Evolutionary conservation across 768 basidiomycete species (phyloP).

Genomic region (Symmetrospora coprosmae): DNA sequence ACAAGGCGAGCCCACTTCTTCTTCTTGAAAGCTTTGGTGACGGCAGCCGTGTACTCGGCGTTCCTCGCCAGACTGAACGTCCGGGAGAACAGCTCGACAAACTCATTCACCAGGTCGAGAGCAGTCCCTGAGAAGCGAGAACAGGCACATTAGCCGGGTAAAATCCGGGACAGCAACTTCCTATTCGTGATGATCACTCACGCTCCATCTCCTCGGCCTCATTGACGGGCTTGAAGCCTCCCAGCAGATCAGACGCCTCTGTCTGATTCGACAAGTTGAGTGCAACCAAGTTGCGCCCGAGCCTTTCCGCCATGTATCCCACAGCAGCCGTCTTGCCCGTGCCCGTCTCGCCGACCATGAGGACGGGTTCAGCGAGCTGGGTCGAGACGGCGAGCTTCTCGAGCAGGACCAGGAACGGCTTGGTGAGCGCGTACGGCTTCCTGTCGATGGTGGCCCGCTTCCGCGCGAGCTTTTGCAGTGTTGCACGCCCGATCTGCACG

Average conservation of each 20-base stretch:
- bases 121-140: constrained; percentile 17
- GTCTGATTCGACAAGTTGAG: constrained; percentile 93
- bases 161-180: neutral
- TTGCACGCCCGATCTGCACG: constrained; percentile 41
- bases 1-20: constrained; percentile 73
- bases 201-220: constrained; percentile 40
- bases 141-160: too few relatives aligned
- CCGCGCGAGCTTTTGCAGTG: constrained; percentile 34
- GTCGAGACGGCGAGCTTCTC: constrained; percentile 65
- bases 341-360: constrained; percentile 95
- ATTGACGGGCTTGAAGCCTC: constrained; percentile 92
- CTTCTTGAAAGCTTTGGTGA: constrained; percentile 65
- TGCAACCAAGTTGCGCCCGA: constrained; percentile 62
- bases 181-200: constrained; percentile 1
- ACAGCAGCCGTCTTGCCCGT: constrained; percentile 93
- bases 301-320: constrained; percentile 66
- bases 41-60: constrained; percentile 63
- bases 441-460: constrained; percentile 32
- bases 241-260: constrained; percentile 81
- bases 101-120: constrained; percentile 39
- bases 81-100: constrained; percentile 62
- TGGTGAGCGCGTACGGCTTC: constrained; percentile 75
- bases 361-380: constrained; percentile 60
- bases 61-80: constrained; percentile 88
- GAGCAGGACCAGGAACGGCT: constrained; percentile 62